Conservation (phyloP, 495 filamentous ascomycete genomes). For the Aspergillus cristatus region DNA sequence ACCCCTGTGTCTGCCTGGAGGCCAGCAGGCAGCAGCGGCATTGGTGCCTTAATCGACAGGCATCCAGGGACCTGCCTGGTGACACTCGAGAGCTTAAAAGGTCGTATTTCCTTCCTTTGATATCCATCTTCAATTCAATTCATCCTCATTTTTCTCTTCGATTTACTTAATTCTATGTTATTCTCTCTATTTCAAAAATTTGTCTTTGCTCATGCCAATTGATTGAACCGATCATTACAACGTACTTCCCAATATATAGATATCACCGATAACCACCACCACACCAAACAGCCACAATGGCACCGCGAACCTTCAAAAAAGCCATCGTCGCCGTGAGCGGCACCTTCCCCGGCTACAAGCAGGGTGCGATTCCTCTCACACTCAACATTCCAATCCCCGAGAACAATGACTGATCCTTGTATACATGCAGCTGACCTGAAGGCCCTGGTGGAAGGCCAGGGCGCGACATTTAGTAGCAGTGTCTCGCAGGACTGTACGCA, state of each 20-base stretch:
- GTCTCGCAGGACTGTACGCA: constrained; percentile 49
- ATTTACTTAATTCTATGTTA: background rate
- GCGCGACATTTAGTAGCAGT: constrained; percentile 36
- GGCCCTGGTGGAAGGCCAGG: constrained; percentile 32
- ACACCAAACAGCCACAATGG: constrained; percentile 16
- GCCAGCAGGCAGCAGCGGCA: constrained; percentile 4
- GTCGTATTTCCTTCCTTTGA: no score
- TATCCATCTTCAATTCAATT: no score
- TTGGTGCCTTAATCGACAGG: background rate
- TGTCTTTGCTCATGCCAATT: no score
- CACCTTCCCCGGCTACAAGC: constrained; percentile 44
- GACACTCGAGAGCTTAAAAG: no score
- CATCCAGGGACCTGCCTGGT: background rate
- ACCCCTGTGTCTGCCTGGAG: constrained; percentile 1
- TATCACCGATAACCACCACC: no score
- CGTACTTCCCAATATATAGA: no score
- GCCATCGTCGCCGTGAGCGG: constrained; percentile 52
- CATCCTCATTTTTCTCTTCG: no score
- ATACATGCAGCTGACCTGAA: constrained; percentile 25
- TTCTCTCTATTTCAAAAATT: background rate
- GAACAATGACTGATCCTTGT: constrained; percentile 11
- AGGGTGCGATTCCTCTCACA: constrained; percentile 33
- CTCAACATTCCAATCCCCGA: no score
- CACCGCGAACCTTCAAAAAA: constrained; percentile 25
- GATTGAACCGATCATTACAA: no score